A percentile compares a stretch with the other conserved stretches of the same genome.
phyloP scores from a whole-genome alignment of 2,329 filamentous ascomycete genomes.

The Stagonosporopsis rhizophila region DNA sequence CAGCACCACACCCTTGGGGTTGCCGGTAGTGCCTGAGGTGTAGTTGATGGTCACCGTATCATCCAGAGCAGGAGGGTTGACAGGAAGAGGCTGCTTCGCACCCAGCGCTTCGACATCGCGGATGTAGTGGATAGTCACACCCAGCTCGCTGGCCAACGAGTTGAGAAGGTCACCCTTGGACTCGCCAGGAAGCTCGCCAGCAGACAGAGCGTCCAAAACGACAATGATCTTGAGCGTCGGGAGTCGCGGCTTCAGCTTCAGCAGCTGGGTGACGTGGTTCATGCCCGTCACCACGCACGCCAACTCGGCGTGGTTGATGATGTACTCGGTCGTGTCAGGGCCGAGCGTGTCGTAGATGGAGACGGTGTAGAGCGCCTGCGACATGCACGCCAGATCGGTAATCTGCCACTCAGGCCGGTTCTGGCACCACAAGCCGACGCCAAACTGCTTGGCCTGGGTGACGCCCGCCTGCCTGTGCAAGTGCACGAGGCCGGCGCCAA shows the following conservation, averaged over 20 bases:
- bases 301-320: conserved; percentile 88
- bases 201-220: conserved; percentile 81
- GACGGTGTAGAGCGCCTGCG: conserved; percentile 86
- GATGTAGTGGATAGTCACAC: conserved; percentile 81
- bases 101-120: conserved; percentile 83
- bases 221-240: conserved; percentile 87
- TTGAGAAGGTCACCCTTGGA: conserved; percentile 83
- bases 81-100: conserved; percentile 70
- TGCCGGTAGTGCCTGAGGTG: conserved; percentile 83
- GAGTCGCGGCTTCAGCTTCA: conserved; percentile 79
- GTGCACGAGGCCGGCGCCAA: conserved; percentile 85
- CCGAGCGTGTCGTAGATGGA: conserved; percentile 97
- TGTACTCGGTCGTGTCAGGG: conserved; percentile 89
- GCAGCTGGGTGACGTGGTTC: conserved; percentile 78
- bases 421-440: conserved; percentile 84
- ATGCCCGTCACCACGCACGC: conserved; percentile 78
- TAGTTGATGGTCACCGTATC: conserved; percentile 92
- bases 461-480: conserved; percentile 77
- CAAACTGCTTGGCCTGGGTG: conserved; percentile 65
- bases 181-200: conserved; percentile 76
- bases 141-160: conserved; percentile 74
- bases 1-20: conserved; percentile 83
- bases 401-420: conserved; percentile 92
- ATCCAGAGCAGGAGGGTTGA: conserved; percentile 73
- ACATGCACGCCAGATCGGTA: conserved; percentile 81